These are phyloP conservation scores for Musa itinerans DNA, from an alignment of 176 grass and related monocot genomes.

Conservation along the genomic window DNA sequence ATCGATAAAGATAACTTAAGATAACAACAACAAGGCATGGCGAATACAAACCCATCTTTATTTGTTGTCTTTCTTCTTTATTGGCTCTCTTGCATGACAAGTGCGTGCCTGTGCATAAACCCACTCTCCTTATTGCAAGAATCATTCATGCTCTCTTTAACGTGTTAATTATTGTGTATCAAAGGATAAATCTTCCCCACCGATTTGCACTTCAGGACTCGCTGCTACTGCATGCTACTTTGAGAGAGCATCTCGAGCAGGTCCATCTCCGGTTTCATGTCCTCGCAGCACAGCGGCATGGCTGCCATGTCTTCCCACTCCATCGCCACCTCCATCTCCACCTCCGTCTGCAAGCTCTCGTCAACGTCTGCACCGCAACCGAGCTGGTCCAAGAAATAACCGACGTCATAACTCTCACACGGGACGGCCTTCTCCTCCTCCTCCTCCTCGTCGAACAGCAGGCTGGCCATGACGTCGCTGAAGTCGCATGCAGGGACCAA, in stretches of 20 bases:
- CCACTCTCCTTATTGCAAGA: no score
- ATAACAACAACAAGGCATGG: no score
- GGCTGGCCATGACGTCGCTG: conserved; percentile 33
- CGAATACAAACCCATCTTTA: no score
- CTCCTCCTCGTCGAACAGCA: conserved; percentile 35
- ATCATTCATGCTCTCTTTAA: no score
- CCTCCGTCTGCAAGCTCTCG: conserved; percentile 26
- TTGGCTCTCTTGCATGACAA: no score
- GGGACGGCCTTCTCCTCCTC: background rate
- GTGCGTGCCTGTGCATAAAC: no score
- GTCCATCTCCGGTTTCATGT: conserved; percentile 57
- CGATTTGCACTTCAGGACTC: background rate
- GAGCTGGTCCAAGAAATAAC: conserved; percentile 14
- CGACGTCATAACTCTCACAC: background rate
- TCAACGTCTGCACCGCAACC: background rate
- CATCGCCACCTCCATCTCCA: conserved; percentile 43
- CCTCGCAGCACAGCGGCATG: background rate
- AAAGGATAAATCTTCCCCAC: background rate
- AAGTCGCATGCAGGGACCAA: conserved; percentile 27
- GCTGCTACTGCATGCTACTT: conserved; percentile 10
- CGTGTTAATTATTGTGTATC: no score
- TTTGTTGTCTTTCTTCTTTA: no score
- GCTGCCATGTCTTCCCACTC: conserved; percentile 13
- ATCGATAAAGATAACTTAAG: no score
- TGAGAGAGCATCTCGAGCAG: conserved; percentile 46